phyloP scores from a whole-genome alignment of 2,329 filamentous ascomycete genomes.

The Verticillium zaregamsianum region DNA sequence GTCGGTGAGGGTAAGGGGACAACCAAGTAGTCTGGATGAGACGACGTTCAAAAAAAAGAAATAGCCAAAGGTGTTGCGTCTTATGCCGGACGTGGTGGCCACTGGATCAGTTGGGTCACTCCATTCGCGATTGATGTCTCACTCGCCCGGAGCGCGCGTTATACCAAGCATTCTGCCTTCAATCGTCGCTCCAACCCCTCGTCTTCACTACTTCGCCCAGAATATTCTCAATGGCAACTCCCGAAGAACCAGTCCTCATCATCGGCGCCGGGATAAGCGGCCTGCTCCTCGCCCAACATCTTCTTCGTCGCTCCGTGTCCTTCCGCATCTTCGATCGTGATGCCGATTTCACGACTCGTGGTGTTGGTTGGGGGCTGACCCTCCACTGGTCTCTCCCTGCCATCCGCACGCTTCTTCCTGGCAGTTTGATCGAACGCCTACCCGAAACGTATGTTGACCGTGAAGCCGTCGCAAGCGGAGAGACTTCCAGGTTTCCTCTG shows the following conservation, averaged over 20 bases:
- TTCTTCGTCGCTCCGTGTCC: slow-evolving; percentile 26
- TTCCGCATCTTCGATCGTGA: slow-evolving; percentile 53
- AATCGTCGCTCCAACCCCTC: too few species aligned
- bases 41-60: too few species aligned
- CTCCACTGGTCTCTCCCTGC: slow-evolving; percentile 57
- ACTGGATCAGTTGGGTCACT: background rate
- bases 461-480: slow-evolving; percentile 40
- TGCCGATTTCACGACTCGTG: slow-evolving; percentile 38
- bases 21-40: too few species aligned
- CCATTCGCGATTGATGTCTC: background rate
- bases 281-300: slow-evolving; percentile 29
- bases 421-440: slow-evolving; percentile 37
- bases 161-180: too few species aligned
- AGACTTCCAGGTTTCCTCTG: slow-evolving; percentile 47
- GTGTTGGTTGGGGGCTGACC: slow-evolving; percentile 58
- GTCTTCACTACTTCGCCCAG: background rate
- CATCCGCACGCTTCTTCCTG: slow-evolving; percentile 46
- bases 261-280: slow-evolving; percentile 33
- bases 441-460: slow-evolving; percentile 50
- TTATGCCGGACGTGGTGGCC: background rate
- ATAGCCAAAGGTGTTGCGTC: too few species aligned
- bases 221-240: background rate
- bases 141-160: too few species aligned
- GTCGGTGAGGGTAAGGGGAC: too few species aligned
- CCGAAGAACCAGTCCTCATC: slow-evolving; percentile 23